A percentile compares a stretch with the other conserved stretches of the same genome.
These are phyloP conservation scores for Rhynchosporium graminicola DNA, from an alignment of 2,329 filamentous ascomycete genomes.

Conservation along the genomic window DNA sequence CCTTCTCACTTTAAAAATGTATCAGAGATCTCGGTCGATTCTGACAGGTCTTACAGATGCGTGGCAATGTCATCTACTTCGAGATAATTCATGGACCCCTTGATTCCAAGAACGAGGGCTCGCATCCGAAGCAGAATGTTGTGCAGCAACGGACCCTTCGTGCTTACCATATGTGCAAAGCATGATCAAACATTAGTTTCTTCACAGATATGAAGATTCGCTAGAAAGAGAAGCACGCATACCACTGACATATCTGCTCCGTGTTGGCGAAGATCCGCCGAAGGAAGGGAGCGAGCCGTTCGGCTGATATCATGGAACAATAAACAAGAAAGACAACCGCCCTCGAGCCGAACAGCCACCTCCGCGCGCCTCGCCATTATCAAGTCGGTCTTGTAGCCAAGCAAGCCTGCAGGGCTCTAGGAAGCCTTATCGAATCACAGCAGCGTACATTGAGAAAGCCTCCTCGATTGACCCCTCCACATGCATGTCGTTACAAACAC, in stretches of 20 bases:
- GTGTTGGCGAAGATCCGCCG: background rate
- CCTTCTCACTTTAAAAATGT: too few relatives aligned
- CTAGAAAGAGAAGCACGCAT: constrained; percentile 13
- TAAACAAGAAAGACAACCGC: background rate
- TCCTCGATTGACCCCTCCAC: background rate
- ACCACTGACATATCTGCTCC: background rate
- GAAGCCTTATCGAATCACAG: constrained; percentile 9
- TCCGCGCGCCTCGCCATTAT: background rate
- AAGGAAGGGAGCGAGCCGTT: constrained; percentile 6
- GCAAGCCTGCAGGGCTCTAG: background rate
- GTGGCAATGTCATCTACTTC: background rate
- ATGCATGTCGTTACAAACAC: constrained; percentile 7
- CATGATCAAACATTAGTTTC: constrained; percentile 9
- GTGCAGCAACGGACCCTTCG: background rate
- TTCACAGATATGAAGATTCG: background rate
- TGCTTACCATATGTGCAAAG: background rate
- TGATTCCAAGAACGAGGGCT: background rate
- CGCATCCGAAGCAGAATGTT: constrained; percentile 10
- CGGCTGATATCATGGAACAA: constrained; percentile 9
- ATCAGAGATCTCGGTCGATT: constrained; percentile 9
- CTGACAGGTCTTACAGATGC: background rate
- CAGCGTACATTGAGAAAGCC: background rate
- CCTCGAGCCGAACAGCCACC: background rate
- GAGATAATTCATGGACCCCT: background rate
- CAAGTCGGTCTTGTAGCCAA: constrained; percentile 1